Base-by-base conservation (phyloP, 2,329 filamentous ascomycete species). In the Coleophoma eucalyptorum region DNA sequence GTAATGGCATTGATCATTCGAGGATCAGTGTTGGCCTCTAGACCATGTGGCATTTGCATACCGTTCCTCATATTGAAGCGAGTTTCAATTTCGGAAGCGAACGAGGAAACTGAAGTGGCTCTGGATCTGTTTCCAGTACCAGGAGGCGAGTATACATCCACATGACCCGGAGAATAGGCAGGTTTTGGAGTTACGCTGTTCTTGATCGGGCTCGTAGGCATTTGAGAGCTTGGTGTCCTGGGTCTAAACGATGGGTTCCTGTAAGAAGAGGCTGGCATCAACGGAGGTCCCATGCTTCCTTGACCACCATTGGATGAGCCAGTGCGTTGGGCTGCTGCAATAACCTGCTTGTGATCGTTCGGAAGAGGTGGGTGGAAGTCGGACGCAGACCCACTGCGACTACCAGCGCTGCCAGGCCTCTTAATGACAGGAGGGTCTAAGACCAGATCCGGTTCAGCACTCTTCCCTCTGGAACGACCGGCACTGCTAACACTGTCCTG, bases 1-100 rank as follows among this genome's bases (percentile, higher is more conserved):
- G 94, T 99, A 58, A 99, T 97, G 45, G 94, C 94, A 72, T 97
- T 91, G 60, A 99, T 97, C 91, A 99, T 97, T 61, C 93, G 89
- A 55, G 93, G 93, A 71, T 99, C 94, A 5, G 91, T 96, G 56
- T 81, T 81, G 18, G 84, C 76, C 10, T 83, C 81, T 53, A 94
- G 80, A 13, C 85, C 86, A 43, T 75, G 69, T 26, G 76, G 73
- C 50, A 73, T 70, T 6, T 74, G 62, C 49, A 83, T 75, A 46
- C 79, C 79, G 51, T 79, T 71, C 11, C 82, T 78, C 38, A 90
- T 86, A 65, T 95, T 91, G 76, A 99, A 97, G 38, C 93, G 83
- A 53, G 86, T 85, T 62, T 99, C 94, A 18, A 99, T 75, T 69
- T 99, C 94, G 0, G 94, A 97, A 5, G 85, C 90, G 65, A 99